These are phyloP conservation scores for Lonicera japonica DNA, from an alignment of 129 eudicot species.

Conservation along the genomic window DNA sequence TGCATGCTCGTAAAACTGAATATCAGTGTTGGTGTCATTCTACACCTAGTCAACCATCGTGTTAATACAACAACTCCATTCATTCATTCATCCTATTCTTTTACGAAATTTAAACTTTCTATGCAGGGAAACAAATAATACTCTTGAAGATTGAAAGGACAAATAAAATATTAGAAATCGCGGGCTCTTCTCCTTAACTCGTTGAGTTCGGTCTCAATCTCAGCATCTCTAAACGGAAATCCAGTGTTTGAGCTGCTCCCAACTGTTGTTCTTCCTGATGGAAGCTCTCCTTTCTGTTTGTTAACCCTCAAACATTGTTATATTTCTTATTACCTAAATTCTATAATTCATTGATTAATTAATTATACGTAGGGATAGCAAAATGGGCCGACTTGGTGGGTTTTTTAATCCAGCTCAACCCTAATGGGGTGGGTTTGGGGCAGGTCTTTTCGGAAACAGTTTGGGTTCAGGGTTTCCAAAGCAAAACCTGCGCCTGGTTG, in stretches of 20 bases:
- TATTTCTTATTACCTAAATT: neutral
- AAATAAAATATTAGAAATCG: slow-evolving; percentile 10
- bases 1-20: too few relatives aligned
- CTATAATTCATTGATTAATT: neutral
- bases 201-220: slow-evolving; percentile 77
- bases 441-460: too few relatives aligned
- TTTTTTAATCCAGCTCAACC: too few relatives aligned
- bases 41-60: too few relatives aligned
- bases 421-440: too few relatives aligned
- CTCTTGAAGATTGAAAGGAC: neutral
- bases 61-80: too few relatives aligned
- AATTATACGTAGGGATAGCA: too few relatives aligned
- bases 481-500: too few relatives aligned
- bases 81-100: too few relatives aligned
- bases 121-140: neutral
- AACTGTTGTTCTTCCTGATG: slow-evolving; percentile 69
- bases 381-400: too few relatives aligned
- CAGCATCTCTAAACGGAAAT: slow-evolving; percentile 60
- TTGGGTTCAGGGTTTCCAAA: too few relatives aligned
- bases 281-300: slow-evolving; percentile 90
- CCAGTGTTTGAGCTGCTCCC: slow-evolving; percentile 37
- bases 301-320: neutral
- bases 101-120: neutral
- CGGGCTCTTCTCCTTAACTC: slow-evolving; percentile 63
- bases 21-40: too few relatives aligned